These are phyloP conservation scores for Solanum corneliomulleri DNA, from an alignment of 257 asterid species.

Conservation along the genomic window DNA sequence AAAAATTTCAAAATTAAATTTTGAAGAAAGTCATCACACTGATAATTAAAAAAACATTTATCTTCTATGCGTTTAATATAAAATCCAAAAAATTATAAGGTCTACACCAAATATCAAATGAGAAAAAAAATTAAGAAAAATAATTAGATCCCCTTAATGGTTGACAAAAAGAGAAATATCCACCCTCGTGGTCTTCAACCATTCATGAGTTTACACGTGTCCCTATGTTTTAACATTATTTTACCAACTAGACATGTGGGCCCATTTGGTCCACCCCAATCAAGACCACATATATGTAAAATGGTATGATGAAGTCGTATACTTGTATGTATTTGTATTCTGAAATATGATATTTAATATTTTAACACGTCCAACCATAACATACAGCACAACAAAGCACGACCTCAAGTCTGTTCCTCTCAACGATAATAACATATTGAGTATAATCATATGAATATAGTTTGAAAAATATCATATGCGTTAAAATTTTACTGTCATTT, in stretches of 20 bases:
- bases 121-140: not conserved
- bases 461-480: not conserved
- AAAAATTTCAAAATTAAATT: not conserved
- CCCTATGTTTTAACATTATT: not conserved
- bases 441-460: too few species aligned
- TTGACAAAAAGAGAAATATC: not conserved
- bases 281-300: constrained; percentile 9
- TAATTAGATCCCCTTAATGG: not conserved
- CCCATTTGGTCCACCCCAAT: constrained; percentile 36
- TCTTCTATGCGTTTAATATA: not conserved
- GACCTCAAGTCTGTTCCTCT: too few species aligned
- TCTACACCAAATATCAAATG: not conserved
- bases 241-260: constrained; percentile 39
- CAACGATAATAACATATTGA: too few species aligned
- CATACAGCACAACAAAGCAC: not conserved
- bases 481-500: accelerated
- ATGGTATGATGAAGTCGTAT: accelerated
- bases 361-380: too few species aligned
- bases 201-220: not conserved
- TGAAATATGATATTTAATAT: too few species aligned
- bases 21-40: not conserved
- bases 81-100: too few species aligned
- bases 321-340: not conserved
- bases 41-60: not conserved
- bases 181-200: not conserved